Base-by-base conservation (phyloP, 306 rosid genomes). In the Luffa acutangula region DNA sequence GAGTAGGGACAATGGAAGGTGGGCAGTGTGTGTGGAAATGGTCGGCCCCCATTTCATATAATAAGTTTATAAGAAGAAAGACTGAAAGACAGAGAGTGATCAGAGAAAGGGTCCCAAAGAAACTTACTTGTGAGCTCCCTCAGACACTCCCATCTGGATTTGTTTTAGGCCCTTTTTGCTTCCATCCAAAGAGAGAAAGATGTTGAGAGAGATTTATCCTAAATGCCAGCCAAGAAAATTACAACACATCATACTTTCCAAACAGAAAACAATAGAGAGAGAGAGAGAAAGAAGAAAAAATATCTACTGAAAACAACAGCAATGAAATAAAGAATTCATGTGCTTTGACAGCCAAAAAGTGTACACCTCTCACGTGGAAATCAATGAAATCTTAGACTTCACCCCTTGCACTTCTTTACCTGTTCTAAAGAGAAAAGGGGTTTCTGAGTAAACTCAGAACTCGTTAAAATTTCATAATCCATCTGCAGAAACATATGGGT, bases 271-370 rank as follows among this genome's bases (percentile, higher is more conserved):
- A 10, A 11, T 21, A 43, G 43, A 67, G 75, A 67, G 33, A 70
- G 2, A 67, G 53, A 71, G 57, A 48, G 13, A 48, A 21, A 48
- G 13, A 48, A 21, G 39, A 21, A 7, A 34, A 48, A 73, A 13
- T 73, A 73, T 73, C 43, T 73, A 49, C 13, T 73, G 60, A 51
- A 73, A 73, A 73, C 25, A 73, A 73, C 58, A 49, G 45, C 42
- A 73, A 73, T 14, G 56, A 52, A 51, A 49, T 49, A 73, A 73
- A 49, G 60, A 48, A 73, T 73, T 48, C 43, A 51, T 42, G 59
- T 31, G 78, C 78, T 73, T 73, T 73, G 78, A 51, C 78, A 73
- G 78, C 45, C 78, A 49, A 15, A 31, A 73, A 73, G 78, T 2
- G 59, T 49, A 15, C 43, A 73, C 0, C 78, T 71, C 57, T 73